Conservation (phyloP, 495 filamentous ascomycete species). For the Hypoxylon fuscum region DNA sequence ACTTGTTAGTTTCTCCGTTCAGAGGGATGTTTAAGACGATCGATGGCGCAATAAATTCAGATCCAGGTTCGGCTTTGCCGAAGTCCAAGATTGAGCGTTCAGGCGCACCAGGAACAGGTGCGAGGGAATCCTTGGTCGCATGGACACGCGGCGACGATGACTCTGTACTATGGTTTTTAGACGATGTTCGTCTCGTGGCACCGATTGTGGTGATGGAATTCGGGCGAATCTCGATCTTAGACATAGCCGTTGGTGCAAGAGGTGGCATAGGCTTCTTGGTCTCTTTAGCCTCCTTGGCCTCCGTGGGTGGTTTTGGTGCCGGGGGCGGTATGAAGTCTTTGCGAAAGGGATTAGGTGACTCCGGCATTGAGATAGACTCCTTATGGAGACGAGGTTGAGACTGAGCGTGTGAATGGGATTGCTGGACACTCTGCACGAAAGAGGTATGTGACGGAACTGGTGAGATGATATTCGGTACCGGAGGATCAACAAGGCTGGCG, state of each 20-base stretch:
- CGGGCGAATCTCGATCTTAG: slow-evolving; percentile 49
- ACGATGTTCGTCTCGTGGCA: slow-evolving; percentile 45
- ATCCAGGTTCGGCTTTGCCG: slow-evolving; percentile 57
- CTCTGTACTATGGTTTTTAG: slow-evolving; percentile 52
- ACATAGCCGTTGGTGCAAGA: slow-evolving; percentile 35
- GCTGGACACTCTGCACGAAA: slow-evolving; percentile 45
- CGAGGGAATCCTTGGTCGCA: slow-evolving; percentile 51
- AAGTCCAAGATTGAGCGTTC: slow-evolving; percentile 62
- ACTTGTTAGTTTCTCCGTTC: slow-evolving; percentile 81
- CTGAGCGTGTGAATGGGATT: slow-evolving; percentile 31
- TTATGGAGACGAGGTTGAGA: slow-evolving; percentile 30
- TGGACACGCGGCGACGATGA: slow-evolving; percentile 54
- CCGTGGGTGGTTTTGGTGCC: slow-evolving; percentile 48
- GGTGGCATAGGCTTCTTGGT: slow-evolving; percentile 47
- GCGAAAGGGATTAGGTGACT: slow-evolving; percentile 45
- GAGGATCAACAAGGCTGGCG: slow-evolving; percentile 86
- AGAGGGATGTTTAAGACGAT: slow-evolving; percentile 86
- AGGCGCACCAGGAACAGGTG: slow-evolving; percentile 46
- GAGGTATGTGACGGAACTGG: slow-evolving; percentile 55
- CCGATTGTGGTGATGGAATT: slow-evolving; percentile 53
- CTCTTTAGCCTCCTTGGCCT: slow-evolving; percentile 42
- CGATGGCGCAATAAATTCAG: slow-evolving; percentile 69
- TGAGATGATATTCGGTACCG: slow-evolving; percentile 58
- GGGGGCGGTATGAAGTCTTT: slow-evolving; percentile 45
- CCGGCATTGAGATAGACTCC: slow-evolving; percentile 39